Evolutionary conservation across 2,329 filamentous ascomycete species (phyloP), one percentile per base, ranked within the genome.

Genomic region (Alternaria metachromatica): DNA sequence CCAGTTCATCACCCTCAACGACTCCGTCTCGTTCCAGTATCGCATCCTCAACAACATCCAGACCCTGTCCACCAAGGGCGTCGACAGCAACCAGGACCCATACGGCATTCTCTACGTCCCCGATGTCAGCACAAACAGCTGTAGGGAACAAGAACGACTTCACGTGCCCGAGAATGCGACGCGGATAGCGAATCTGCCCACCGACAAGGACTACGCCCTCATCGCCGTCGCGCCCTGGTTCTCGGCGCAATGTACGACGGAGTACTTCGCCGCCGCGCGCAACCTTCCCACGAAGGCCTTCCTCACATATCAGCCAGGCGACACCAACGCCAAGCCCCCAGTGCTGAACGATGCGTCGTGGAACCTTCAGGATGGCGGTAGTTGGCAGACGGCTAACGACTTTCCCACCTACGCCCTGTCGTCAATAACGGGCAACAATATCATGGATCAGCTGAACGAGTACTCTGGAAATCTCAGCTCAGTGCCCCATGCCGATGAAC

Each of bases 141-240:
- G 94, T 81, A 84, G 85, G 75, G 82, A 88, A 15, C 80, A 87
- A 50, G 88, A 90, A 45, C 85, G 85, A 44, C 79, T 86, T n/a
- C 89, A 90, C 70, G 85, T 97, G 9, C 92, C 94, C 1, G 72
- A 78, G 41, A 94, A 96, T 78, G 92, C 89, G 58, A 97, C 93
- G 12, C 88, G 90, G 15, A 86, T 87, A 70, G 78, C 80, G n/a
- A 86, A 96, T 72, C 87, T 97, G 15, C 84, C 86, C 0, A 83
- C 85, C 0, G 86, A 86, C 53, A 77, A 78, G 20, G 88, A 91
- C 69, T 93, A 92, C 78, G 89, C 90, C 59, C 84, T 94, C 55
- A 88, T 97, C 71, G 94, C 92, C 26, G 82, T 97, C 57, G 94
- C 93, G 23, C 95, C 95, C 26, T 98, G 95, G 94, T 88, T 93